Conservation (phyloP, 163 green algal genomes). For the Scenedesmus sp. region DNA sequence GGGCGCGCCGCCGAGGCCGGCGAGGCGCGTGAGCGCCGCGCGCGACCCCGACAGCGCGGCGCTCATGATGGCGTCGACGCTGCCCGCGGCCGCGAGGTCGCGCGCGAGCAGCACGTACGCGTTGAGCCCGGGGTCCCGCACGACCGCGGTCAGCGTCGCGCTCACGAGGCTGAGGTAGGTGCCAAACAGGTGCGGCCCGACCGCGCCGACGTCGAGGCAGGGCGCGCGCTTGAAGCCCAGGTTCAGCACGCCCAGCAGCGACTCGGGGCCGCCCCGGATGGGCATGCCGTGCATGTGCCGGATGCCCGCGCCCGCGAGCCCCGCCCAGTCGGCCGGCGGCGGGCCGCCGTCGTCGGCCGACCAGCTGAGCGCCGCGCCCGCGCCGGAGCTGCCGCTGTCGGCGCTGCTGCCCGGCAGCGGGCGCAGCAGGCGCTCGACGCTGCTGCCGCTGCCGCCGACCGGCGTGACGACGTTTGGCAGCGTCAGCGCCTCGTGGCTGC, state of each 20-base stretch:
- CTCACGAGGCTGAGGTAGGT: slow-evolving; percentile 62
- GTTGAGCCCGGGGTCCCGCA: slow-evolving; percentile 61
- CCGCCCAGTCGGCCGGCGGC: slow-evolving; percentile 53
- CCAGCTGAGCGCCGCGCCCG: slow-evolving; percentile 34
- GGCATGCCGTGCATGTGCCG: slow-evolving; percentile 26
- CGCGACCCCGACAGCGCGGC: slow-evolving; percentile 52
- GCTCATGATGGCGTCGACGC: slow-evolving; percentile 18
- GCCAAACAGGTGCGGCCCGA: slow-evolving; percentile 50
- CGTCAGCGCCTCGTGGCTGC: slow-evolving; percentile 48
- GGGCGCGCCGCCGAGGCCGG: slow-evolving; percentile 16
- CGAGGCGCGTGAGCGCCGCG: slow-evolving; percentile 32
- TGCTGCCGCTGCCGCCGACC: slow-evolving; percentile 17
- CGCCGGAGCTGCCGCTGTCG: slow-evolving; percentile 23
- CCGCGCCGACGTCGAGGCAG: slow-evolving; percentile 6
- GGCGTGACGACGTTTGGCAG: slow-evolving; percentile 32
- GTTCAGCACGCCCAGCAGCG: slow-evolving; percentile 38
- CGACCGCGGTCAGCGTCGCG: slow-evolving; percentile 56
- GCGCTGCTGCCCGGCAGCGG: slow-evolving; percentile 34
- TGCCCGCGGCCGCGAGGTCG: slow-evolving; percentile 50
- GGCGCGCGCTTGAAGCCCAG: slow-evolving; percentile 33
- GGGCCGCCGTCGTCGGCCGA: neutral
- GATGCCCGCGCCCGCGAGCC: slow-evolving; percentile 37
- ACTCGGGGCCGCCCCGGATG: slow-evolving; percentile 8
- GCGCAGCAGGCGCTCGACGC: slow-evolving; percentile 19
- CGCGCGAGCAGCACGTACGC: slow-evolving; percentile 60